Base-by-base conservation (phyloP, 179 eudicot species). In the Beta macrorhiza region DNA sequence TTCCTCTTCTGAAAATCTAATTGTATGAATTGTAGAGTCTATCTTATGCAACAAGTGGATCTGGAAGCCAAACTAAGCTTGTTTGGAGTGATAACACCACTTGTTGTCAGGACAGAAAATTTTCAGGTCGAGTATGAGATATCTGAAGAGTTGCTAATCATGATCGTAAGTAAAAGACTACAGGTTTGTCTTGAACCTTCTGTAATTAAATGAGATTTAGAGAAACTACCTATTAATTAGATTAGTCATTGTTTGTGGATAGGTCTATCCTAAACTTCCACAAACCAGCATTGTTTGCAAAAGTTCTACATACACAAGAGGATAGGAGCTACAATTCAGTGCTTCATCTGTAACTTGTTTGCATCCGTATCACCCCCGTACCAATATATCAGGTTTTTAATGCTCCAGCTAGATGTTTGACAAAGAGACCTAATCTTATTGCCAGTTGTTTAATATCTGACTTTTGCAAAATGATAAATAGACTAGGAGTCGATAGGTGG, bases 21-120 rank as follows among this genome's bases (percentile, higher is more conserved):
- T 51, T 81, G 51, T 4, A 61, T 80, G 51, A 81, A 72, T 51
- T 90, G 90, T 93, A 97, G 99, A 91, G 82, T 65, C 90, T 97
- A 62, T 87, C 97, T 47, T 92, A 88, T 82, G 89, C 97, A 79
- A 82, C 86, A 64, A 87, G 83, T 80, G 99, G 98, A 89, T 79
- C 79, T 80, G 87, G 91, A 75, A 90, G 94, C 76, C 99, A 97
- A 86, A 92, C 93, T 67, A 95, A 88, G 90, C 92, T 97, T 82
- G 84, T 92, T 42, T 97, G 99, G 98, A 83, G 90, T 55, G 91
- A 91, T 67, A 85, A 80, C 78, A 72, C 45, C 56, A 78, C 82
- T 62, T 61, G 42, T 80, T 83, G 79, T 76, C 80, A 80, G 80
- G 82, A 42, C 69, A 83, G n/a, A 65, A 75, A 78, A 70, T 74